Evolutionary conservation across 345 rosid species (phyloP).

Genomic region (Camelina laxa): DNA sequence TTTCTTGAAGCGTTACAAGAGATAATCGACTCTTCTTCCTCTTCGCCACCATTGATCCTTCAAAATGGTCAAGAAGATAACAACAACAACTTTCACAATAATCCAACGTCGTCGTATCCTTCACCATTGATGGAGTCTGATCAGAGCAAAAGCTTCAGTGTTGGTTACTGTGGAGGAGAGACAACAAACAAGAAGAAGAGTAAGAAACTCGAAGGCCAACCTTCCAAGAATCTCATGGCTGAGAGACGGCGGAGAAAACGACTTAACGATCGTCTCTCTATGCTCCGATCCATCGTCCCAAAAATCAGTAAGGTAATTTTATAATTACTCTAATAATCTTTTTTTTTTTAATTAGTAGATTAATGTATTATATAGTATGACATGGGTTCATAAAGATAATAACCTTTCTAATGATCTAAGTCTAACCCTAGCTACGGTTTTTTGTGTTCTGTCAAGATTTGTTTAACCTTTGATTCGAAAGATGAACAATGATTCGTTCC

Average conservation of each 20-base stretch:
- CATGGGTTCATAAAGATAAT: conserved; percentile 25
- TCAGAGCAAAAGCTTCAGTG: conserved; percentile 50
- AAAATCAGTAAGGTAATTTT: conserved; percentile 83
- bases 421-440: conserved; percentile 12
- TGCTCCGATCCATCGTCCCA: conserved; percentile 93
- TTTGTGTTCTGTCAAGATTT: conserved; percentile 19
- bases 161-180: conserved; percentile 52
- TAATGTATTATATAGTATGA: conserved; percentile 4
- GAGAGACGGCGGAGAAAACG: conserved; percentile 89
- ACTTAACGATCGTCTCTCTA: conserved; percentile 79
- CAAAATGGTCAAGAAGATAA: conserved; percentile 36
- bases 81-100: not conserved
- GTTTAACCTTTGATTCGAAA: not conserved
- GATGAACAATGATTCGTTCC: conserved; percentile 25
- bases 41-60: conserved; percentile 42
- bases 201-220: conserved; percentile 79
- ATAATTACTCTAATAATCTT: too few species aligned
- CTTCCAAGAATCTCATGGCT: conserved; percentile 91
- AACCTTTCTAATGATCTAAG: conserved; percentile 13
- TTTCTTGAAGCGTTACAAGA: conserved; percentile 50
- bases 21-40: conserved; percentile 47
- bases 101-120: conserved; percentile 37
- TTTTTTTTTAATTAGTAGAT: not conserved
- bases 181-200: conserved; percentile 50
- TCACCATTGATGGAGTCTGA: conserved; percentile 57